Evolutionary conservation across 2,329 filamentous ascomycete species (phyloP), one percentile per base, ranked within the genome.

Genomic region (Trichoderma atrobrunneum): DNA sequence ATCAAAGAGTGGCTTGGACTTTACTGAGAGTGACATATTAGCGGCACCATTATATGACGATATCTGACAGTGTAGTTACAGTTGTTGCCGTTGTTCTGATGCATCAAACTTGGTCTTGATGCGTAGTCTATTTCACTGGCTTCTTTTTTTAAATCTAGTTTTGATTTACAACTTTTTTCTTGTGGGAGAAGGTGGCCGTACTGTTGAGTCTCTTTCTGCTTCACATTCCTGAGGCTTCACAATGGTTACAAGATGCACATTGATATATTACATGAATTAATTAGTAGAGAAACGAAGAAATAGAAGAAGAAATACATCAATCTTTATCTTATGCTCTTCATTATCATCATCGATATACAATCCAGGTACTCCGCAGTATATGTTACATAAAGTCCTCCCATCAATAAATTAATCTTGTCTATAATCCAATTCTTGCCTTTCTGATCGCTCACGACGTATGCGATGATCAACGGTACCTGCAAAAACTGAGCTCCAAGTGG

Each of bases 181-280:
- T n/a, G n/a, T n/a, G n/a, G n/a, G 32, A 10, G 32, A 2, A 18
- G 16, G 36, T 6, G 36, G 8, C 16, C 36, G 36, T 2, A 7
- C 7, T 7, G 16, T 43, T 43, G 16, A 16, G 4, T 43, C 36
- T 18, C 1, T 18, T 18, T 43, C 36, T 43, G 7, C 0, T 43
- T 18, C 36, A 43, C 36, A 43, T 0, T 10, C 7, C 7, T 43
- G 36, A 43, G 0, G 16, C 36, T 39, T 43, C 16, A 1, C 36
- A 18, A 43, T 0, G 16, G 16, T 0, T 16, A 43, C 36, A 43
- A 43, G 36, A 4, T 43, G 16, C 36, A 43, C 16, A 18, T 0
- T 39, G 7, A 0, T 7, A 39, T 3, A 39, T 18, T 39, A 18
- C 16, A 39, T 18, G 0, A 3, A 18, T 4, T 39, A 2, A 1